Evolutionary conservation across 2,329 filamentous ascomycete genomes (phyloP).

Genomic region (Daldinia sp.): DNA sequence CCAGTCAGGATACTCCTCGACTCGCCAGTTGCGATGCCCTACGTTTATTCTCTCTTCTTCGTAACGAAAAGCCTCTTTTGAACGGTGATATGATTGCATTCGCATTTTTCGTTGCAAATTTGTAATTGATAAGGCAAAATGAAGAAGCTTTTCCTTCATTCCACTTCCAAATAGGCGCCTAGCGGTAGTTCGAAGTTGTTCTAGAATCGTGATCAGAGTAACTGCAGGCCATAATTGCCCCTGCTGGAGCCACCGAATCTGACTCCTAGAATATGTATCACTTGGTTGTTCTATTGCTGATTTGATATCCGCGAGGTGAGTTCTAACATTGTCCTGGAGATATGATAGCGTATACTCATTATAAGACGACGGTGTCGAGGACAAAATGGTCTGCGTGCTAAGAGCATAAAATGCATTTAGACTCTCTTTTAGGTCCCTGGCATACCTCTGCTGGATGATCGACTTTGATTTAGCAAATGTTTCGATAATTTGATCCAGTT

Average conservation of each 20-base stretch:
- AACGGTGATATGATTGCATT: constrained; percentile 52
- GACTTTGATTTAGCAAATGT: constrained; percentile 49
- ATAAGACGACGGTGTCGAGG: neutral
- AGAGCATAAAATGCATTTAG: constrained; percentile 43
- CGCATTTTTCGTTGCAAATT: constrained; percentile 60
- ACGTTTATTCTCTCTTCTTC: constrained; percentile 59
- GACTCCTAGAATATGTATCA: constrained; percentile 25
- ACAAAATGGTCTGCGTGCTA: constrained; percentile 15
- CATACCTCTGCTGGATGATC: constrained; percentile 55
- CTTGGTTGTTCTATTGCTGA: constrained; percentile 25
- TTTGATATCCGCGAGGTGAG: constrained; percentile 24
- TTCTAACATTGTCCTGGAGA: constrained; percentile 12
- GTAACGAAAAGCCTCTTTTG: constrained; percentile 47
- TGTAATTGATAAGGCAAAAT: constrained; percentile 59
- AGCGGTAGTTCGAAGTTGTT: constrained; percentile 58
- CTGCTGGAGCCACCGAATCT: constrained; percentile 56
- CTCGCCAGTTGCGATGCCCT: constrained; percentile 70
- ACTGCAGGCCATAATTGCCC: constrained; percentile 61
- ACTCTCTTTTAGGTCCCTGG: constrained; percentile 47
- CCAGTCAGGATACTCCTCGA: constrained; percentile 69
- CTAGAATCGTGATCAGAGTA: constrained; percentile 58
- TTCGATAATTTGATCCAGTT: constrained; percentile 52
- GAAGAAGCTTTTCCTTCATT: constrained; percentile 57
- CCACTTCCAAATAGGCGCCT: constrained; percentile 49
- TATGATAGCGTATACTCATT: constrained; percentile 18